Base-by-base conservation (phyloP, 805 yeast genomes). In the Myxozyma mucilagina region DNA sequence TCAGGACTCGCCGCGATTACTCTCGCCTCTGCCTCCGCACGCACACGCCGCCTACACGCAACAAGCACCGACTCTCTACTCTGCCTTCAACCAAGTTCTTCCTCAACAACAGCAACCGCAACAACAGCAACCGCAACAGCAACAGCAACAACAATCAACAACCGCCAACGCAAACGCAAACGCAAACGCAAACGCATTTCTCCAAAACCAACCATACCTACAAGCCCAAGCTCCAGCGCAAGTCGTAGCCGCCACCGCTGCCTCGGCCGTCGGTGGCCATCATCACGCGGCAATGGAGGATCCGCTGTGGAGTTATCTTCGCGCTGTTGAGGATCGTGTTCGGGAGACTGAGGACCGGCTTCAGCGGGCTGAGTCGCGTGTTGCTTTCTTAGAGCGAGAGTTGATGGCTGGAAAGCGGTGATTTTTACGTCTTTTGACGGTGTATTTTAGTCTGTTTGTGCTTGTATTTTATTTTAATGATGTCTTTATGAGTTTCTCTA, bases 271-370 rank as follows among this genome's bases (percentile, higher is more conserved):
- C n/a, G 24, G 35, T 20, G 52, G 50, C 5, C 57, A 52, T 16
- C 62, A 56, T 32, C 64, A 63, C 38, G 10, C 53, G 18, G 18
- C 51, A 1, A 44, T 62, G 29, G 66, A 66, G 45, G 69, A 68
- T 44, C 53, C 53, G 31, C 57, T 65, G 39, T 62, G 67, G 68
- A 52, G 60, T 14, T 50, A 68, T 47, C 71, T 71, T 13, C 65
- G 71, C 36, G 58, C 66, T 38, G 64, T 73, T 41, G 75, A 73
- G 52, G 67, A 68, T 18, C 67, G 72, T 7, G 56, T 73, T 24
- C 61, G 70, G 16, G 67, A 67, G 24, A 59, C 71, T 18, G 76
- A 73, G 56, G 73, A 70, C 24, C 68, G 75, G n/a, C 52, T 73
- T 38, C 65, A 66, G 42, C 66, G 69, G n/a, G 60, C 73, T 10